These are phyloP conservation scores for Vitis amurensis DNA, from an alignment of 164 flowering plant genomes.

Conservation along the genomic window DNA sequence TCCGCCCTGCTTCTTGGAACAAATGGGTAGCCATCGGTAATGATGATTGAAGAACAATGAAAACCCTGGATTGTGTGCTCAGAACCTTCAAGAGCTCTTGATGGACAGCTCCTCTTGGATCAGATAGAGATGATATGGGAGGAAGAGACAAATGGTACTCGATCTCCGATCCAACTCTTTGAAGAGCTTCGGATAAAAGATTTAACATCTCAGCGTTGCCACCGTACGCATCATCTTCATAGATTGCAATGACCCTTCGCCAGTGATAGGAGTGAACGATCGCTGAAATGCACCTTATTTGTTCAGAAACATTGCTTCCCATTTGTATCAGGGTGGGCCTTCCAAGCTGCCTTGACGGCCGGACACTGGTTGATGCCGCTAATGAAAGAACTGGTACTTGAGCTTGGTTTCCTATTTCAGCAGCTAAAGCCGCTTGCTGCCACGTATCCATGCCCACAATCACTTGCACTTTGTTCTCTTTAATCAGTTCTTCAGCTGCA, in stretches of 20 bases:
- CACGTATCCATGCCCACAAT: too few relatives aligned
- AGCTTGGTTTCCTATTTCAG: too few relatives aligned
- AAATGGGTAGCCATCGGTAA: slow-evolving; percentile 12
- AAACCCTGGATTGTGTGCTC: slow-evolving; percentile 1
- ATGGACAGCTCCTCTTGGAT: slow-evolving; percentile 14
- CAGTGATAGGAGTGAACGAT: slow-evolving; percentile 4
- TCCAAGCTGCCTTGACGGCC: too few relatives aligned
- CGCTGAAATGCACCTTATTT: neutral
- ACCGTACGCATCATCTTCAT: neutral
- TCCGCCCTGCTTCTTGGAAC: slow-evolving; percentile 5
- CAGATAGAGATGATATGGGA: slow-evolving; percentile 8
- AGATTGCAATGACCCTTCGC: slow-evolving; percentile 10
- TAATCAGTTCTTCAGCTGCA: too few relatives aligned
- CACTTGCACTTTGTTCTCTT: too few relatives aligned
- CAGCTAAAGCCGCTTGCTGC: too few relatives aligned
- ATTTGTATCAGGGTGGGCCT: too few relatives aligned
- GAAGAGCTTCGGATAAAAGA: slow-evolving; percentile 23
- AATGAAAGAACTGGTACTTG: too few relatives aligned
- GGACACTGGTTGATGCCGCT: too few relatives aligned
- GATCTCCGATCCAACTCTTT: slow-evolving; percentile 16
- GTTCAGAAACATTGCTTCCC: too few relatives aligned
- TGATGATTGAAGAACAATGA: slow-evolving; percentile 13
- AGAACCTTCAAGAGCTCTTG: slow-evolving; percentile 15
- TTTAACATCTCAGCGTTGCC: slow-evolving; percentile 8
- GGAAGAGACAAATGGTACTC: slow-evolving; percentile 22